Base-by-base conservation (phyloP, 257 asterid genomes). In the Solanum microdontum region DNA sequence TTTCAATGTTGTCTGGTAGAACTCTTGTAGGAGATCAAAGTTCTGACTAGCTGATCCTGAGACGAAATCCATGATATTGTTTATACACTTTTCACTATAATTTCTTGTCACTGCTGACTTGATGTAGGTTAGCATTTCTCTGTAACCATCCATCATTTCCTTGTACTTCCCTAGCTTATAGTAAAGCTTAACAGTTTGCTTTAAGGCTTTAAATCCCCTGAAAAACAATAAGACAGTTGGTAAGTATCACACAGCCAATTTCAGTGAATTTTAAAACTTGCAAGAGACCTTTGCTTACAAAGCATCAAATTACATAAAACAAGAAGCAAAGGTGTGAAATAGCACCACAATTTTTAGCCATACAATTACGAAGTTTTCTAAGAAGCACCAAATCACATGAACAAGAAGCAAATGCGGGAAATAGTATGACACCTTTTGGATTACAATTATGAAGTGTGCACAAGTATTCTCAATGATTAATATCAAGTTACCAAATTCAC, bases 151-250 rank as follows among this genome's bases (percentile, higher is more conserved):
- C 99, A 97, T 97, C 99, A 97, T 97, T 85, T 96, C 99, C 90
- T 92, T 93, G 92, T 94, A 93, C 93, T 89, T 95, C 88, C 97
- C 98, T 82, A 97, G 92, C 94, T 95, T 95, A 90, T 96, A 96
- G 92, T 95, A 95, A 58, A 97, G 94, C 92, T 96, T 96, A 82
- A 97, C 99, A 83, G 99, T 96, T 91, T 97, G 99, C 89, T 97
- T 97, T 83, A 97, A 91, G 88, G 99, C 99, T 92, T 96, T 97
- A 79, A 97, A 97, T 87, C 99, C 99, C 99, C 99, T 95, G 96
- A 90, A 88, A 58, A 89, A 32, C 88, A 80, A 72, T 66, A 87
- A 74, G 88, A 73, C 69, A 86, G 80, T 83, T 87, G 74, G 13
- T 33, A 68, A 26, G 76, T 62, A 36, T 28, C 69, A 4, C 30